Evolutionary conservation across 345 rosid species (phyloP).

Genomic region (Lepidium africanum): DNA sequence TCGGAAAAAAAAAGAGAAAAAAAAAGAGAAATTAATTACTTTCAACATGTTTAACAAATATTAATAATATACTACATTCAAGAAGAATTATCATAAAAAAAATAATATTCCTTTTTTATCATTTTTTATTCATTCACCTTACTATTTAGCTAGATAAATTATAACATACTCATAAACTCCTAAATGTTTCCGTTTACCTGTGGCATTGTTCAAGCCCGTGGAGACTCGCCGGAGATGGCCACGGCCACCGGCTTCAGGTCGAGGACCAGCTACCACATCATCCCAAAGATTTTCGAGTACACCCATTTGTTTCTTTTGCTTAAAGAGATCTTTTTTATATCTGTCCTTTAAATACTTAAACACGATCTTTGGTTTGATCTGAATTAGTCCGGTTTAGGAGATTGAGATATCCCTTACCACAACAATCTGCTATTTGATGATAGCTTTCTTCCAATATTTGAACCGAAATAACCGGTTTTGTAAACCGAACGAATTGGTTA

Average conservation of each 20-base stretch:
- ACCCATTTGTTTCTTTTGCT: constrained; percentile 21
- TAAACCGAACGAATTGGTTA: background rate
- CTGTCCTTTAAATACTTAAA: constrained; percentile 14
- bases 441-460: background rate
- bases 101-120: background rate
- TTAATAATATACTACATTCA: background rate
- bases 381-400: background rate
- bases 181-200: background rate
- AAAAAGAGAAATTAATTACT: too few relatives aligned
- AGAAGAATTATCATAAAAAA: background rate
- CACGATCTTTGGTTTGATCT: constrained; percentile 1
- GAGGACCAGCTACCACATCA: constrained; percentile 88
- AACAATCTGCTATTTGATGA: too few relatives aligned
- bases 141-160: background rate
- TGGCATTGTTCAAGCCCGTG: constrained; percentile 29
- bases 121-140: background rate
- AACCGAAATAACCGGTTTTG: background rate
- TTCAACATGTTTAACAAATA: background rate
- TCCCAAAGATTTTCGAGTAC: constrained; percentile 53
- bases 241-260: constrained; percentile 74
- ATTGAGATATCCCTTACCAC: background rate
- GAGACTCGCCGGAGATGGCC: constrained; percentile 56
- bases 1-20: background rate
- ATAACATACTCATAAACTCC: background rate
- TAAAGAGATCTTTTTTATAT: background rate